Conservation (phyloP, 306 rosid species). For the Echinosophora koreensis region DNA sequence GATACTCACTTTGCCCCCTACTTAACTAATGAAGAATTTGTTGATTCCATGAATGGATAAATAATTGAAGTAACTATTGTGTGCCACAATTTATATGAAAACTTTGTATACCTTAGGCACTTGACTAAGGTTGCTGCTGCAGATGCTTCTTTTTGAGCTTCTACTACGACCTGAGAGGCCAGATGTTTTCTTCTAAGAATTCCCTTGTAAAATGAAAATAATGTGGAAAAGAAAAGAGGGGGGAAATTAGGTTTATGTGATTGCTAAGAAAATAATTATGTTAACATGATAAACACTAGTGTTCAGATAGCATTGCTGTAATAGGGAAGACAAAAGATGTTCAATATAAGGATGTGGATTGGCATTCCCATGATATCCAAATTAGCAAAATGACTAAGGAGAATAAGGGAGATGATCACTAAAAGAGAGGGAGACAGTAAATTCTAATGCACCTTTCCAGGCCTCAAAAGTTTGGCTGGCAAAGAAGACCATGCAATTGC, state of each 20-base stretch:
- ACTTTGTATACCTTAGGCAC: slow-evolving; percentile 74
- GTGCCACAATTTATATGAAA: slow-evolving; percentile 24
- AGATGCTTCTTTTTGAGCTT: slow-evolving; percentile 90
- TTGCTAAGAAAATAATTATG: slow-evolving; percentile 2
- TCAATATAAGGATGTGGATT: neutral
- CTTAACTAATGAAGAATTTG: neutral
- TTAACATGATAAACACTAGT: neutral
- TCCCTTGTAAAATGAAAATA: slow-evolving; percentile 63
- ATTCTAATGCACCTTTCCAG: slow-evolving; percentile 71
- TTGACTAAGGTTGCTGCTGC: slow-evolving; percentile 73
- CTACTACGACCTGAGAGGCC: slow-evolving; percentile 80
- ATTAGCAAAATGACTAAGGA: neutral
- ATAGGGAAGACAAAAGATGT: neutral
- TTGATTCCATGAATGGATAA: slow-evolving; percentile 18
- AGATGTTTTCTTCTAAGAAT: slow-evolving; percentile 81
- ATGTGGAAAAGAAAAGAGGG: slow-evolving; percentile 39
- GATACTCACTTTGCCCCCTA: neutral
- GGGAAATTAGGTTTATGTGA: neutral
- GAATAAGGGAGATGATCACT: neutral
- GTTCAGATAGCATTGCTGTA: neutral
- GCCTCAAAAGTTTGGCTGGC: slow-evolving; percentile 72
- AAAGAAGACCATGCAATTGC: slow-evolving; percentile 70
- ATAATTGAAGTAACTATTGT: neutral
- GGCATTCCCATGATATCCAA: neutral
- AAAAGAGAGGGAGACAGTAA: slow-evolving; percentile 22